phyloP scores from a whole-genome alignment of 208 protist genomes.

The Leishmania tarentolae region DNA sequence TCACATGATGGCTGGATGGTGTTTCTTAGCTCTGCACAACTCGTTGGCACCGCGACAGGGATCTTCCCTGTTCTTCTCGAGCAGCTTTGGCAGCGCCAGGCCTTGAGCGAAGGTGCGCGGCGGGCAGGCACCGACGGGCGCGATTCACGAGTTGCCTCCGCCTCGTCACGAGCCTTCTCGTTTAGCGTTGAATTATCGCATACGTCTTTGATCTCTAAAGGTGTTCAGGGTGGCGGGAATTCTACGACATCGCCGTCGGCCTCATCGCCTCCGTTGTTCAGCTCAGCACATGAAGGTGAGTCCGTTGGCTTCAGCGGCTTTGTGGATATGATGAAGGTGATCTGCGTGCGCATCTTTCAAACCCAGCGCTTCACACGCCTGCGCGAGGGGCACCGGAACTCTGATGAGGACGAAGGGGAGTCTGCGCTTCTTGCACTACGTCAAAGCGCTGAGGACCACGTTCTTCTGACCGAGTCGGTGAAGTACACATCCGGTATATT shows the following conservation, averaged over 20 bases:
- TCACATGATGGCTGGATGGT: constrained; percentile 58
- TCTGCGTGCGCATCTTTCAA: constrained; percentile 85
- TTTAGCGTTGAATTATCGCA: neutral
- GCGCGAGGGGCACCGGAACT: constrained; percentile 19
- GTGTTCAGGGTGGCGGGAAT: no score
- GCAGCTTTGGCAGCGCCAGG: constrained; percentile 58
- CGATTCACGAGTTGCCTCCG: no score
- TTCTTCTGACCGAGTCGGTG: constrained; percentile 65
- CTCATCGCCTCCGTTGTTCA: neutral
- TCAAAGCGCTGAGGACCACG: constrained; percentile 71
- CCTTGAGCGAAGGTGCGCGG: neutral
- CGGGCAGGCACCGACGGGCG: neutral
- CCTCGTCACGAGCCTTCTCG: neutral
- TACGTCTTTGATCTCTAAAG: neutral
- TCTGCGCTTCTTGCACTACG: constrained; percentile 40
- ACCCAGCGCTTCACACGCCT: constrained; percentile 41
- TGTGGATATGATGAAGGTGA: constrained; percentile 85
- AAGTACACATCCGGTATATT: constrained; percentile 60
- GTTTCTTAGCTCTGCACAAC: constrained; percentile 59
- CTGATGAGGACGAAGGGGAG: constrained; percentile 17
- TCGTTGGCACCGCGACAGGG: constrained; percentile 65
- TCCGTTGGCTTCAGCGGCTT: constrained; percentile 77
- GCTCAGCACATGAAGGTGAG: neutral
- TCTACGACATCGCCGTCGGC: neutral
- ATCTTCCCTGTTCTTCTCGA: constrained; percentile 77